Evolutionary conservation across 441 rosid genomes (phyloP).

Genomic region (Manihot esculenta): DNA sequence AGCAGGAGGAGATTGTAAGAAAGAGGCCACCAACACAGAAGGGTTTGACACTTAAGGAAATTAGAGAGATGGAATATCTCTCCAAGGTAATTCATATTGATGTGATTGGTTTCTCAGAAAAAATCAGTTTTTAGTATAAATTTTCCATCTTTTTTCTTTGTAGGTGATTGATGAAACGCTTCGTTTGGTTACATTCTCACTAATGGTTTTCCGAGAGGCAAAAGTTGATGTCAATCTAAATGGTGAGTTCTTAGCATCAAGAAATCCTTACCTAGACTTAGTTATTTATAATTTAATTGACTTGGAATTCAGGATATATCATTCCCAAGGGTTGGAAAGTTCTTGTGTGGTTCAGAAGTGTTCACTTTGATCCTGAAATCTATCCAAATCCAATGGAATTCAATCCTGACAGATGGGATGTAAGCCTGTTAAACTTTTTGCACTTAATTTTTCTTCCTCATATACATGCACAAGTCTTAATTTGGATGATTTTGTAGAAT

Average conservation of each 20-base stretch:
- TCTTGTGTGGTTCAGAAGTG: slow-evolving; percentile 75
- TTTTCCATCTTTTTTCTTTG: background rate
- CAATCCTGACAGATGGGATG: slow-evolving; percentile 90
- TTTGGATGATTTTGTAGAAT: slow-evolving; percentile 36
- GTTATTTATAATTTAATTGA: too few relatives aligned
- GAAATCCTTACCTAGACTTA: too few relatives aligned
- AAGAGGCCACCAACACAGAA: slow-evolving; percentile 51
- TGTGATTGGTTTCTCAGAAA: background rate
- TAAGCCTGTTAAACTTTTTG: slow-evolving; percentile 26
- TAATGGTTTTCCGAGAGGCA: slow-evolving; percentile 68
- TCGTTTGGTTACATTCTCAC: slow-evolving; percentile 65
- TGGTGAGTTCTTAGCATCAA: slow-evolving; percentile 32
- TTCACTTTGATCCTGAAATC: slow-evolving; percentile 63
- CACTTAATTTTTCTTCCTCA: too few relatives aligned
- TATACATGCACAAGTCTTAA: background rate
- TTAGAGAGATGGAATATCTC: slow-evolving; percentile 72
- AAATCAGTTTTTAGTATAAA: background rate
- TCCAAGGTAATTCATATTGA: slow-evolving; percentile 41
- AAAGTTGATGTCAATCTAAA: slow-evolving; percentile 50
- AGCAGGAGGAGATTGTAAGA: slow-evolving; percentile 54
- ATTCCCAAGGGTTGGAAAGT: slow-evolving; percentile 91
- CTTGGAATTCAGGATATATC: slow-evolving; percentile 48
- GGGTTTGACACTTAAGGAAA: slow-evolving; percentile 59
- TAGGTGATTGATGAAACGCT: slow-evolving; percentile 83
- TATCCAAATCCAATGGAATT: slow-evolving; percentile 68